Percentiles rank a stretch among this genome's conserved stretches.
Conservation (phyloP, 257 asterid genomes). For the Cordia subcordata region DNA sequence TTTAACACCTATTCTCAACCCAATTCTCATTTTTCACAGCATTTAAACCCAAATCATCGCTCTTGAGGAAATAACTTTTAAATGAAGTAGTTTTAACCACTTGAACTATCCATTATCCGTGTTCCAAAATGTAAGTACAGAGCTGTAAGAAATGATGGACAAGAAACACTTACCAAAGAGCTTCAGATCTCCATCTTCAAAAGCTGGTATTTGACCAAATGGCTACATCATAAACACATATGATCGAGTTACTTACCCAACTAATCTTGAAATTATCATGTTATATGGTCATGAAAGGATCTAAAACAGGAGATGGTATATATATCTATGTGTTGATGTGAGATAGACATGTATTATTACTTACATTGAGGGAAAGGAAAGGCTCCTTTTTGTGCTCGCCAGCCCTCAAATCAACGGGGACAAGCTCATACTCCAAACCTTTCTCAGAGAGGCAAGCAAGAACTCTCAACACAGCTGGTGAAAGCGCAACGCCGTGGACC, state of each 20-base stretch:
- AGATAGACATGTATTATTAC: neutral
- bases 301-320: neutral
- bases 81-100: too few species aligned
- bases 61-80: too few species aligned
- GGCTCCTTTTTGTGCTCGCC: constrained; percentile 53
- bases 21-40: too few species aligned
- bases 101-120: too few species aligned
- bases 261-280: too few species aligned
- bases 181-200: constrained; percentile 45
- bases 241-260: too few species aligned
- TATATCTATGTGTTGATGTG: too few species aligned
- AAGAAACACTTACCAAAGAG: constrained; percentile 30
- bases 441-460: constrained; percentile 41
- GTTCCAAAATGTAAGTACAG: too few species aligned
- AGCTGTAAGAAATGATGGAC: too few species aligned
- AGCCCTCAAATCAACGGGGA: constrained; percentile 25
- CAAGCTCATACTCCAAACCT: constrained; percentile 38
- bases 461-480: constrained; percentile 42
- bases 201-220: constrained; percentile 42
- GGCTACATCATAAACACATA: constrained; percentile 47
- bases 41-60: too few species aligned
- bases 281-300: too few species aligned
- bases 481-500: constrained; percentile 32
- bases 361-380: constrained; percentile 45
- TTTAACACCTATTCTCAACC: too few species aligned